These are phyloP conservation scores for Ormosia emarginata DNA, from an alignment of 306 rosid species.

Conservation along the genomic window DNA sequence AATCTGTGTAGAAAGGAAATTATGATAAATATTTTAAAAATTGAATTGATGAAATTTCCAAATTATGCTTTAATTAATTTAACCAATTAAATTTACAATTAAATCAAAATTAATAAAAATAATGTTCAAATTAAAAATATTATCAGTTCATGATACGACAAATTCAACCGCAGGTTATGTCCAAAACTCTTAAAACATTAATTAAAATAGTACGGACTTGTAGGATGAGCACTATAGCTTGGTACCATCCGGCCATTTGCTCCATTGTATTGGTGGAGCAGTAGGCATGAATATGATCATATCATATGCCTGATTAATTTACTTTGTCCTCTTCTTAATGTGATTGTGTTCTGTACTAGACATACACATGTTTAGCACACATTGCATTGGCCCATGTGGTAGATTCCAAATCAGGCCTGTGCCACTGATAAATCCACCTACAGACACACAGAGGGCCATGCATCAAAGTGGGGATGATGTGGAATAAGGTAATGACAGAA, in stretches of 20 bases:
- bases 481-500: conserved; percentile 27
- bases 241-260: neutral
- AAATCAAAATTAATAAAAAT: too few relatives aligned
- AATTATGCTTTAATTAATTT: too few relatives aligned
- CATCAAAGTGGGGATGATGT: conserved; percentile 36
- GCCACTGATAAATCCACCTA: neutral
- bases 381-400: neutral
- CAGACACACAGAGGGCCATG: neutral
- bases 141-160: too few relatives aligned
- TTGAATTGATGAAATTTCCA: too few relatives aligned
- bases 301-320: neutral
- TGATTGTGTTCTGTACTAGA: neutral
- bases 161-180: too few relatives aligned
- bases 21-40: too few relatives aligned
- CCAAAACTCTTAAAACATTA: too few relatives aligned
- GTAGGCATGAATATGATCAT: neutral
- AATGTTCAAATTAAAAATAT: too few relatives aligned
- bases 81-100: too few relatives aligned
- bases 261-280: neutral
- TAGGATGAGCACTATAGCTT: neutral
- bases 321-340: neutral
- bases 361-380: neutral
- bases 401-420: neutral
- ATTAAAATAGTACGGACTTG: neutral
- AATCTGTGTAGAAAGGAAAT: neutral